Evolutionary conservation across 2,329 filamentous ascomycete genomes (phyloP), one percentile per base, ranked within the genome.

Genomic region (Paramyrothecium sp.): DNA sequence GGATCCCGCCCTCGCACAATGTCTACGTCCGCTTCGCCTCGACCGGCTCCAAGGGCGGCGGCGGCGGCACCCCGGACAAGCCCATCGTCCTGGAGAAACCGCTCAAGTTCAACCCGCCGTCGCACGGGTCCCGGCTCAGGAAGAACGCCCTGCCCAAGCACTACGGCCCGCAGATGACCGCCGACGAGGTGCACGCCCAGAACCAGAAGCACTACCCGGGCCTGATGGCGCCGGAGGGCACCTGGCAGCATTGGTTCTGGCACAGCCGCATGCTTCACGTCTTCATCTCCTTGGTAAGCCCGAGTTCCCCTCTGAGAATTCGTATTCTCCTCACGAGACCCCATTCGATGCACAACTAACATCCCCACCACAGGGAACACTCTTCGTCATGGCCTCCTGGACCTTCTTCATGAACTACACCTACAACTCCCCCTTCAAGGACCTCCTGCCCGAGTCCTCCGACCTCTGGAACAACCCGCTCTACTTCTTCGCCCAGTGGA

Each of bases 101-200:
- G 22, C 84, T 90, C 67, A 90, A 89, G 71, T 98, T 97, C 81
- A 91, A 91, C 51, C 94, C 95, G 2, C 95, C 95, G 0, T 98
- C 94, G 0, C 95, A 98, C 73, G 89, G 90, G 13, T 79, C 89
- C 21, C 82, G 89, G 7, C 82, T 92, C 33, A 81, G 83, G 55
- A 80, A 82, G 62, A 71, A 70, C 74, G 73, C 69, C 23, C 72
- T 78, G 7, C 87, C 88, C 30, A 81, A 82, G 65, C 86, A 89
- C 72, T 96, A 96, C 70, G 92, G 92, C 41, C 90, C 91, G 19
- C 76, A 85, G 21, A 75, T 92, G 59, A 87, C 85, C 17, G 77
- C 81, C 20, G 82, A 87, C 54, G 89, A 96, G 73, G 75, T 80
- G 53, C 77, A 83, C 60, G 82, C 81, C 59, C 91, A 91, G 78